phyloP scores from a whole-genome alignment of 1,284 basidiomycete genomes.

The Rhodotorula sp. region DNA sequence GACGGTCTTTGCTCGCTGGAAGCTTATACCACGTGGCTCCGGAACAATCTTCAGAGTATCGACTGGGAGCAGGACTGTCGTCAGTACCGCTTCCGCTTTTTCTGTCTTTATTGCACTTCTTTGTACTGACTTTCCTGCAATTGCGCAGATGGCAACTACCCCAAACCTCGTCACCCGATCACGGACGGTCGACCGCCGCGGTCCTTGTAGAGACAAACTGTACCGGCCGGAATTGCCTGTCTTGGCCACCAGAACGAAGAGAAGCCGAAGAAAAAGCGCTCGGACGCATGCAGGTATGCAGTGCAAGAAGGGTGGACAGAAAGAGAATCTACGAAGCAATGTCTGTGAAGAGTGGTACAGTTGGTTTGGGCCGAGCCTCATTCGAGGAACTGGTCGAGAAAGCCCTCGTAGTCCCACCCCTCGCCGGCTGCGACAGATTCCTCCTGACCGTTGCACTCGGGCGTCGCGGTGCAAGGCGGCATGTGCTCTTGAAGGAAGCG shows the following conservation, averaged over 20 bases:
- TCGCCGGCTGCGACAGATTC: accelerated
- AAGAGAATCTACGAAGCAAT: neutral
- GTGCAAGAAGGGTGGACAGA: neutral
- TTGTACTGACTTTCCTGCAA: too few relatives aligned
- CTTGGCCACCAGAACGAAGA: neutral
- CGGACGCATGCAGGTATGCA: neutral
- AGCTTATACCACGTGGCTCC: slow-evolving; percentile 58
- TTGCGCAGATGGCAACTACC: slow-evolving; percentile 16
- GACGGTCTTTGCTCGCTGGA: slow-evolving; percentile 62
- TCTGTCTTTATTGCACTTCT: too few relatives aligned
- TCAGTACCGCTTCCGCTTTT: slow-evolving; percentile 13
- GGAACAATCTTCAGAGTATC: slow-evolving; percentile 55
- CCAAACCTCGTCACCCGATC: slow-evolving; percentile 4
- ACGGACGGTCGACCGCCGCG: slow-evolving; percentile 23
- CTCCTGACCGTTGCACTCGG: neutral
- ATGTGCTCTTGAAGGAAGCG: slow-evolving; percentile 62
- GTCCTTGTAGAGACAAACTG: neutral
- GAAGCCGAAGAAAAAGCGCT: neutral
- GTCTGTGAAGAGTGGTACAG: slow-evolving; percentile 1
- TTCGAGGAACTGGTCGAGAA: slow-evolving; percentile 24
- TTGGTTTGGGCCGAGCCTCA: neutral
- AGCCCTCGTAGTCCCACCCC: slow-evolving; percentile 23
- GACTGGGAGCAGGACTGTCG: slow-evolving; percentile 49
- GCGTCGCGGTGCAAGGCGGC: neutral
- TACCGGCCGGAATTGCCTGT: neutral